Base-by-base conservation (phyloP, 2,329 filamentous ascomycete species). In the Apiospora hydei region DNA sequence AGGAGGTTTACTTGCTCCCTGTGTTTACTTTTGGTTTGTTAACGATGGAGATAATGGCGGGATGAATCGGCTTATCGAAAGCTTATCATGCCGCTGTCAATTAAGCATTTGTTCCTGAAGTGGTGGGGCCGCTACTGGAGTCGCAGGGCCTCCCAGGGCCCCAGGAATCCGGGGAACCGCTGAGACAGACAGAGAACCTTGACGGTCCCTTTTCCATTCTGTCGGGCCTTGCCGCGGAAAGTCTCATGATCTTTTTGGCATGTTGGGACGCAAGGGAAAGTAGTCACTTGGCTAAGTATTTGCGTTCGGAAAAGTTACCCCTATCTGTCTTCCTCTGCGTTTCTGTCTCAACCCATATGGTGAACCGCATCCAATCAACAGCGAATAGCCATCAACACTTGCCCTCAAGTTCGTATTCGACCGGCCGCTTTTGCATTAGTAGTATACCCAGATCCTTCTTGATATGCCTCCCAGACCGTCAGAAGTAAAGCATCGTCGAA, bases 71-170 rank as follows among this genome's bases (percentile, higher is more conserved):
- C 57, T 64, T 64, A 64, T 64, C 57, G 21, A 5, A 8, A 11
- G 53, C 57, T 64, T 64, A 64, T 64, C 57, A 3, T n/a, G 34
- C 57, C 34, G 57, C 57, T 64, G 57, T 64, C 57, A 61, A 38
- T 34, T 57, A 57, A 57, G 51, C 51, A 10, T 57, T 57, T 16
- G 53, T 61, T 13, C 53, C 53, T 61, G 30, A 3, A 61, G 16
- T 18, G 53, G 57, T 38, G 53, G 53, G 53, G 53, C 53, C 18
- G 30, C 18, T 38, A n/a, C 30, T 21, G 30, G 30, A 41, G 16
- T n/a, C 24, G 18, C 26, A 57, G 30, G 6, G 30, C 26, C 26
- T n/a, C n/a, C n/a, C n/a, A n/a, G n/a, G n/a, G n/a, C n/a, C 18
- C 53, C 53, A 38, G 30, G 30, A 61, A 61, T 64, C 57, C 57